phyloP scores from a whole-genome alignment of 2,329 filamentous ascomycete genomes.

The Penicillium sp. region DNA sequence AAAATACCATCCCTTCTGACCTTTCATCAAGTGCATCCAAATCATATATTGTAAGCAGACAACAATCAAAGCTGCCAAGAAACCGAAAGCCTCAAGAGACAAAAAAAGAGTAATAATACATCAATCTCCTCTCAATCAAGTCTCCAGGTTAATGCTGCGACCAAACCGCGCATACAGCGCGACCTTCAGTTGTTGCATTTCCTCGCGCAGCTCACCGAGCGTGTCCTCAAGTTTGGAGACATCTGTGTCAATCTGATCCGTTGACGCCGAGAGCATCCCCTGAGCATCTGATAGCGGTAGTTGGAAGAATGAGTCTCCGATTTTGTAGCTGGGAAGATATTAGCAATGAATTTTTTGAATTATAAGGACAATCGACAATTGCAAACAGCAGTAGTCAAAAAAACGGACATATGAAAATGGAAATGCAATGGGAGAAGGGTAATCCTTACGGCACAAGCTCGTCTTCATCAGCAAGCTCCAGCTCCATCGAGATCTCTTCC shows the following conservation, averaged over 20 bases:
- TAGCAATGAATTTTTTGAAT: background rate
- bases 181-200: conserved; percentile 88
- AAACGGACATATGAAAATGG: background rate
- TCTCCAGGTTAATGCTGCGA: conserved; percentile 94
- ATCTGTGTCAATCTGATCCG: conserved; percentile 72
- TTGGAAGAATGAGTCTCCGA: conserved; percentile 93
- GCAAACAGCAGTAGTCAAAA: too few relatives aligned
- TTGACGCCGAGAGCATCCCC: conserved; percentile 72
- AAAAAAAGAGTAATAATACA: background rate
- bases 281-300: conserved; percentile 82
- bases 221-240: conserved; percentile 75
- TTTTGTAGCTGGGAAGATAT: conserved; percentile 70
- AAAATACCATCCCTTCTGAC: background rate
- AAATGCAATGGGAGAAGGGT: conserved; percentile 4
- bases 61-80: background rate
- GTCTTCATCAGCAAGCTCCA: conserved; percentile 94
- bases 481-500: conserved; percentile 84
- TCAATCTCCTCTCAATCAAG: conserved; percentile 48
- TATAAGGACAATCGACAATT: background rate
- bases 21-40: background rate
- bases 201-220: conserved; percentile 70
- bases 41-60: background rate
- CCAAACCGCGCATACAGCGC: conserved; percentile 93
- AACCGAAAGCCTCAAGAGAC: background rate
- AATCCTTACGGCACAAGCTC: conserved; percentile 81